phyloP scores from a whole-genome alignment of 75 land plant genomes.

The Selaginella tamariscina region DNA sequence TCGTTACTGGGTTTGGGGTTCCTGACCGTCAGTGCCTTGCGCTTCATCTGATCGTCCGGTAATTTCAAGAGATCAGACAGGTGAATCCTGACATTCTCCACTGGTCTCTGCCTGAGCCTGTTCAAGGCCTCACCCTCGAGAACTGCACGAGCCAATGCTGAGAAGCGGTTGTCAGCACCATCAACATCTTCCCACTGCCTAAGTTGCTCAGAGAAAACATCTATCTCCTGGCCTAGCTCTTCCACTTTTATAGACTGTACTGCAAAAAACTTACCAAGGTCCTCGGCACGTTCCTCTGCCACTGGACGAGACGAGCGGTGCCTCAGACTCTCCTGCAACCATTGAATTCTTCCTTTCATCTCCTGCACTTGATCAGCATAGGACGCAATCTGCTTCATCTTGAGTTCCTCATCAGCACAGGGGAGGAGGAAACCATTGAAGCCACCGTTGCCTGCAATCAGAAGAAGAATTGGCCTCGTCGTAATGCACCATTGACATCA shows the following conservation, averaged over 20 bases:
- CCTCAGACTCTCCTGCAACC: not conserved
- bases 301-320: not conserved
- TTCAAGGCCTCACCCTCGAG: not conserved
- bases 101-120: not conserved
- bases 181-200: not conserved
- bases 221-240: constrained; percentile 1
- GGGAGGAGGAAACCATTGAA: no score
- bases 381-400: not conserved
- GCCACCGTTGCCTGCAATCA: no score
- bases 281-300: not conserved
- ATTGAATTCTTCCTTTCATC: not conserved
- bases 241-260: not conserved
- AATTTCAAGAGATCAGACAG: not conserved
- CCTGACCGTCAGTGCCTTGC: not conserved
- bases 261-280: not conserved
- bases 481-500: no score
- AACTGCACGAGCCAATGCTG: not conserved
- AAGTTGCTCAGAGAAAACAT: not conserved
- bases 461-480: no score
- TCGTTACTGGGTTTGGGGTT: not conserved
- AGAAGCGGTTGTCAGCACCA: not conserved
- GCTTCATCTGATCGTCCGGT: not conserved
- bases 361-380: not conserved
- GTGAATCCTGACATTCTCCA: not conserved
- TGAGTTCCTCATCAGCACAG: no score